Percentiles rank a stretch among this genome's conserved stretches.
phyloP scores from a whole-genome alignment of 2,329 filamentous ascomycete species.

The Bimuria novae-zelandiae region DNA sequence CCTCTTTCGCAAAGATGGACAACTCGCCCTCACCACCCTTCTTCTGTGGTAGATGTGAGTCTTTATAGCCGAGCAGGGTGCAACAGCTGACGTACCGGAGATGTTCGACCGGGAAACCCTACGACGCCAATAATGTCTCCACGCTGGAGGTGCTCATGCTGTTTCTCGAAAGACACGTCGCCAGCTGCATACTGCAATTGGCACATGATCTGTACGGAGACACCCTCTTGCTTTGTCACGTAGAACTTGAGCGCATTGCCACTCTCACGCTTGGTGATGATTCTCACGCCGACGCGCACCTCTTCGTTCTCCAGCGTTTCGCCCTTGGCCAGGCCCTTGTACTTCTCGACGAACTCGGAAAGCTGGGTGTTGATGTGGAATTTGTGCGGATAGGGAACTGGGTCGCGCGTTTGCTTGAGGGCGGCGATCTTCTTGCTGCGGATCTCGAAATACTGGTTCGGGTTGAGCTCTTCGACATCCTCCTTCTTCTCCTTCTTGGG shows the following conservation, averaged over 20 bases:
- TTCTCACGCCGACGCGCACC: constrained; percentile 79
- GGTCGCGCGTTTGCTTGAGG: constrained; percentile 55
- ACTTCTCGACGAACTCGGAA: constrained; percentile 77
- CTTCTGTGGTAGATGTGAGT: no score
- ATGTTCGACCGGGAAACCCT: constrained; percentile 82
- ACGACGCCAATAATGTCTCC: constrained; percentile 92
- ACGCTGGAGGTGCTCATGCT: constrained; percentile 86
- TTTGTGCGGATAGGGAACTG: constrained; percentile 87
- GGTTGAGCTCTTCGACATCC: constrained; percentile 56
- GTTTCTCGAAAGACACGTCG: constrained; percentile 75
- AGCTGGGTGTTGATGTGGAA: constrained; percentile 87
- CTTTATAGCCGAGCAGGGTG: no score
- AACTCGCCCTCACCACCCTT: constrained; percentile 89
- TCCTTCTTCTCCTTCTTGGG: constrained; percentile 66
- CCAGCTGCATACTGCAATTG: constrained; percentile 78
- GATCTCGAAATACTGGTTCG: constrained; percentile 89
- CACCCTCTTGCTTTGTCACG: constrained; percentile 67
- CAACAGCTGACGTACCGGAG: no score
- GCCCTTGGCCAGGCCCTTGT: constrained; percentile 82
- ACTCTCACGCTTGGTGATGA: constrained; percentile 79
- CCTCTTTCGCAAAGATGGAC: constrained; percentile 87
- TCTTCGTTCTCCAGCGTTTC: constrained; percentile 77
- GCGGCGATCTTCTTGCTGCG: constrained; percentile 59
- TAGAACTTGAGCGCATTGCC: constrained; percentile 16
- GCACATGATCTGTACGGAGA: constrained; percentile 88